Evolutionary conservation across 2,329 filamentous ascomycete species (phyloP), one percentile per base, ranked within the genome.

Genomic region (Cucurbitaria berberidis): DNA sequence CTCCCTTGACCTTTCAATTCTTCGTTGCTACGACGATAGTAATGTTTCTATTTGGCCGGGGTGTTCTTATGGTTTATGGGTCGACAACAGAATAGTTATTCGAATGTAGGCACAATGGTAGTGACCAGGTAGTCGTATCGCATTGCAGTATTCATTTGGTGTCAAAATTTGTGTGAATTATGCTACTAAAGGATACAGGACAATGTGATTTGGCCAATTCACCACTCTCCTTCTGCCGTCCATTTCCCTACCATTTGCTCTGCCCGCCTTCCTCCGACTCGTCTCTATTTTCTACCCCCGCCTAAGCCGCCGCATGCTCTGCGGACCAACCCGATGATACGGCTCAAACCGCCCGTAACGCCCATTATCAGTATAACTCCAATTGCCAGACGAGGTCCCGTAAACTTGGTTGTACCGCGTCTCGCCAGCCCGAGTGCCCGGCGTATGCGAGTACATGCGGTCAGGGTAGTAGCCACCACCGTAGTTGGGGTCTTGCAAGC

Each of bases 281-380:
- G 26, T 10, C 7, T 11, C 29, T 11, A 30, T n/a, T 13, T 30
- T 8, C 43, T 40, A 48, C n/a, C 29, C 34, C 1, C 51, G 32
- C 22, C 51, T 48, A 45, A 32, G 15, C 13, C 4, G 30, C 7
- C 34, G 4, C 1, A 36, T 36, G 8, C 34, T 36, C 34, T 19
- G n/a, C 34, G 41, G 42, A 2, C 43, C 39, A 19, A 30, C 47
- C 29, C 34, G 24, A 22, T 42, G 34, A 26, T 54, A 50, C 3
- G 52, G 48, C 43, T 47, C 52, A 26, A 32, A 51, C 13, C 52
- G 10, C 1, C 42, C 43, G 40, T 55, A 51, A 16, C 38, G 22
- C 16, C 48, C 43, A n/a, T 38, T 22, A 26, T 43, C 43, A 15
- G 52, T 46, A 27, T 51, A 42, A 24, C 43, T 44, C 48, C 43